These are phyloP conservation scores for Yarrowia galli DNA, from an alignment of 1,139 yeast species.

Conservation along the genomic window DNA sequence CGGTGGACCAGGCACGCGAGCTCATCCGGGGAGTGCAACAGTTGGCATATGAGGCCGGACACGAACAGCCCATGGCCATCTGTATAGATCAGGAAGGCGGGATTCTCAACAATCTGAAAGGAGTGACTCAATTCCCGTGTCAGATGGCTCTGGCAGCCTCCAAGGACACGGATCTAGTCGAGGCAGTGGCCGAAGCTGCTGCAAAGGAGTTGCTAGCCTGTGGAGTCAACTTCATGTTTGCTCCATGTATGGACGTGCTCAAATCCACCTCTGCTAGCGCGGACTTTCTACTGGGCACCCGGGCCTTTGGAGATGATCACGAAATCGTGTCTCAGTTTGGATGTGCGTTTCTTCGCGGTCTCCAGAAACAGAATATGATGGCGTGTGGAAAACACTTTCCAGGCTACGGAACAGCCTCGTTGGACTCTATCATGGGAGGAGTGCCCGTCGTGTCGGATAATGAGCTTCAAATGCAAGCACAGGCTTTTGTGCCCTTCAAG, in stretches of 20 bases:
- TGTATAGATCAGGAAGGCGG: constrained; percentile 23
- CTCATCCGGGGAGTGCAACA: constrained; percentile 63
- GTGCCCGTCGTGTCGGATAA: constrained; percentile 63
- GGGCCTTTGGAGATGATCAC: constrained; percentile 21
- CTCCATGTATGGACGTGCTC: constrained; percentile 70
- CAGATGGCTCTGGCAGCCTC: constrained; percentile 27
- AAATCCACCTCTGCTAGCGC: constrained; percentile 67
- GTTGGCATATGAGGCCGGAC: constrained; percentile 62
- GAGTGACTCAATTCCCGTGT: constrained; percentile 24
- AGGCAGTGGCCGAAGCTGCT: constrained; percentile 9
- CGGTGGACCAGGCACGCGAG: constrained; percentile 50
- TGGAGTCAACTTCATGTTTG: constrained; percentile 65
- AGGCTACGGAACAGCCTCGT: constrained; percentile 69
- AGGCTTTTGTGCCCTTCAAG: constrained; percentile 19
- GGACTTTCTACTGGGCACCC: constrained; percentile 65
- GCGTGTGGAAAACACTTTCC: constrained; percentile 73
- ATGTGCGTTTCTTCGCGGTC: constrained; percentile 61
- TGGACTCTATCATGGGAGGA: constrained; percentile 63
- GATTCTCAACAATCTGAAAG: constrained; percentile 17
- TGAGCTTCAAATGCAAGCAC: constrained; percentile 24
- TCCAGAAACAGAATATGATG: constrained; percentile 62
- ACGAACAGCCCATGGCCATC: constrained; percentile 57
- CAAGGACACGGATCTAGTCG: constrained; percentile 11
- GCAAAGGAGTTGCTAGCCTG: constrained; percentile 62
- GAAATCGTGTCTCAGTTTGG: constrained; percentile 23